Base-by-base conservation (phyloP, 1,284 basidiomycete species). In the Lentinula novae-zelandiae region DNA sequence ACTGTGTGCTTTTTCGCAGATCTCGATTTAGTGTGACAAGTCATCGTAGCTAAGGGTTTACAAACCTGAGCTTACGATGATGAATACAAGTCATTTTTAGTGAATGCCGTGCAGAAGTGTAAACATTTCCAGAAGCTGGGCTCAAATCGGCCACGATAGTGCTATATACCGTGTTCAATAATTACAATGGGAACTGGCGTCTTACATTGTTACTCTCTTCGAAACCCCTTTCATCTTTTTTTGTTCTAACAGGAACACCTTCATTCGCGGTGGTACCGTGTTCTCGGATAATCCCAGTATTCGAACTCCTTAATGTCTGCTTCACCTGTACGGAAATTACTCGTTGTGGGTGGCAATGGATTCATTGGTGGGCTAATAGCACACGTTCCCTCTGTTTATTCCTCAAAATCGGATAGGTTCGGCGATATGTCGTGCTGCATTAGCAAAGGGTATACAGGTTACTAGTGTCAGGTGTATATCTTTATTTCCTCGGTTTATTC, bases 321-420 rank as follows among this genome's bases (percentile, higher is more conserved):
- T 59, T 65, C 79, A 27, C 40, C 46, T 63, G 65, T 80, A 64
- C 84, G 82, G 64, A 86, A 81, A 70, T 82, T 97, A 62, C 84
- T 96, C 7, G 94, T 98, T 36, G 85, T 97, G 1, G 96, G 96
- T 17, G 95, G 95, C 36, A 97, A 97, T 73, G 95, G 96, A 12
- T 98, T 96, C 77, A 86, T 98, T 66, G 95, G 94, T 92, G 67
- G 63, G 78, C 63, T 5, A 6, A 31, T 33, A 63, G 63, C 12
- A 53, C 22, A n/a, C 53, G 51, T 38, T 60, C 60, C 53, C 60
- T 33, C 49, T 58, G 55, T 60, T 59, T 60, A 20, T 39, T 67
- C 49, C 62, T 33, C 36, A 20, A 36, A 49, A 13, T 56, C 59
- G 51, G 52, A 52, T 68, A 96, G 96, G 96, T 60, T 97, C 96